phyloP scores from a whole-genome alignment of 1,139 yeast genomes.

The Candida glucosophila region DNA sequence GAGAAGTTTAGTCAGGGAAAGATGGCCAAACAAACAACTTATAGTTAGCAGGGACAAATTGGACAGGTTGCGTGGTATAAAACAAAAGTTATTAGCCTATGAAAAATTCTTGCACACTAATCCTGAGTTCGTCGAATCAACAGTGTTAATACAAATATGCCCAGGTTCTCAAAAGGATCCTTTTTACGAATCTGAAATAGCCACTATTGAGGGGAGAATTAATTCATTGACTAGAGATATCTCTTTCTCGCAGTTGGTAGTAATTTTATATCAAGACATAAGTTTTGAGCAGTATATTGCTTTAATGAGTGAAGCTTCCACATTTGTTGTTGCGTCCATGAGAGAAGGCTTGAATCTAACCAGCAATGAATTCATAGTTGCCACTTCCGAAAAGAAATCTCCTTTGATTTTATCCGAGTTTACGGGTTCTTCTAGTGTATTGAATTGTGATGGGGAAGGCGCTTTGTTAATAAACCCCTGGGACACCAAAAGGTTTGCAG shows the following conservation, averaged over 20 bases:
- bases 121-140: slow-evolving; percentile 61
- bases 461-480: slow-evolving; percentile 86
- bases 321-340: slow-evolving; percentile 80
- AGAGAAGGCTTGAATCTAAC: slow-evolving; percentile 97
- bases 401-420: slow-evolving; percentile 87
- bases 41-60: slow-evolving; percentile 85
- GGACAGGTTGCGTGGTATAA: slow-evolving; percentile 81
- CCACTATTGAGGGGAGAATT: slow-evolving; percentile 75
- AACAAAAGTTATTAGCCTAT: slow-evolving; percentile 80
- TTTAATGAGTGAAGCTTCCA: slow-evolving; percentile 74
- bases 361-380: slow-evolving; percentile 86
- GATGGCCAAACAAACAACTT: slow-evolving; percentile 66
- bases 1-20: slow-evolving; percentile 62
- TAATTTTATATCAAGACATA: slow-evolving; percentile 78
- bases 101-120: slow-evolving; percentile 64
- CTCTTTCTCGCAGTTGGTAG: slow-evolving; percentile 78
- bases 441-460: slow-evolving; percentile 45
- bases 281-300: slow-evolving; percentile 88
- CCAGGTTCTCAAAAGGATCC: slow-evolving; percentile 47
- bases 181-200: slow-evolving; percentile 62
- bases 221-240: slow-evolving; percentile 68
- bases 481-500: slow-evolving; percentile 64
- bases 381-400: slow-evolving; percentile 63
- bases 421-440: slow-evolving; percentile 83
- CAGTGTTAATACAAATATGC: slow-evolving; percentile 80